Conservation (phyloP, 2,329 filamentous ascomycete species). For the Aspergillus versicolor region DNA sequence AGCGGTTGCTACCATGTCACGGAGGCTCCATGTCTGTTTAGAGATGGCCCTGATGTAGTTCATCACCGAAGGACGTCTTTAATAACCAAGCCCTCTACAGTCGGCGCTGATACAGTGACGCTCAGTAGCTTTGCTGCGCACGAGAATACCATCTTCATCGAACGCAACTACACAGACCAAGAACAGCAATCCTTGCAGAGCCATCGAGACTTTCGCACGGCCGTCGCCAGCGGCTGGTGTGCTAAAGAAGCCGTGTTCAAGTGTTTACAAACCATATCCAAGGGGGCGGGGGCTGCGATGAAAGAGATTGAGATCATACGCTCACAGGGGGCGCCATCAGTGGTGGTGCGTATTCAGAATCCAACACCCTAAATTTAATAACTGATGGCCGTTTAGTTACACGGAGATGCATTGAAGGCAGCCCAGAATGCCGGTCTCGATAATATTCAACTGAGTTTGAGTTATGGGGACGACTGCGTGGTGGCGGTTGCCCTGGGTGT, state of each 20-base stretch:
- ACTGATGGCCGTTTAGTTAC: neutral
- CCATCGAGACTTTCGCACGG: neutral
- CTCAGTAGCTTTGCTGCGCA: neutral
- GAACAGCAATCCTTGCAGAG: neutral
- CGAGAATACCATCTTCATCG: neutral
- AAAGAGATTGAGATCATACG: constrained; percentile 1
- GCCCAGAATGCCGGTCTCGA: neutral
- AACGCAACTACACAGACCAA: neutral
- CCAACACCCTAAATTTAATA: neutral
- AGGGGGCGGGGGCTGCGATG: neutral
- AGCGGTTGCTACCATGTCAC: neutral
- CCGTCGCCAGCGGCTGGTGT: neutral
- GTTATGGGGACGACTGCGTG: neutral
- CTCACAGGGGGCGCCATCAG: neutral
- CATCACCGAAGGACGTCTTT: neutral
- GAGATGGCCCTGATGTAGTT: no score
- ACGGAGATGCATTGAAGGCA: neutral
- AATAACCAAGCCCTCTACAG: neutral
- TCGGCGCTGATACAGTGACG: neutral
- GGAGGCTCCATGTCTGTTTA: neutral
- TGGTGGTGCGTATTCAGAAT: neutral
- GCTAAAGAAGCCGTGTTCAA: neutral
- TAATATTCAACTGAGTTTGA: neutral
- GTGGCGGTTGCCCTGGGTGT: neutral
- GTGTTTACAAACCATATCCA: neutral